A percentile compares a stretch with the other conserved stretches of the same genome.
Evolutionary conservation across 2,329 filamentous ascomycete genomes (phyloP).

Genomic region (Colletotrichum chlorophyti): DNA sequence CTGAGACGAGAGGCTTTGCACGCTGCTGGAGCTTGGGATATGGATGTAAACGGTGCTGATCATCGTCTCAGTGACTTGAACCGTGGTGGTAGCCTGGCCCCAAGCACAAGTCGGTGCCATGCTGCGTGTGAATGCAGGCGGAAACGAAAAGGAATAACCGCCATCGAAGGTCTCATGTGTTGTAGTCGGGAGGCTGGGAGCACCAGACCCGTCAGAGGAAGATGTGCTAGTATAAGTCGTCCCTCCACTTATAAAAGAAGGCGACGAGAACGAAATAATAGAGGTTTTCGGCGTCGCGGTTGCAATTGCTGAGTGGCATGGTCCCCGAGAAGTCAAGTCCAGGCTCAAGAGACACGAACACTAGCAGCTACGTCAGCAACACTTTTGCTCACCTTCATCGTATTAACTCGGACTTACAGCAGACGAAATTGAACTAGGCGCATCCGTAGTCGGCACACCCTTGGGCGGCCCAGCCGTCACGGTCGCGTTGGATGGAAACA

Average conservation of each 20-base stretch:
- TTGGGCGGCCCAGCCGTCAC: not conserved
- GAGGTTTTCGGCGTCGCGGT: not conserved
- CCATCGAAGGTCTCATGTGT: not conserved
- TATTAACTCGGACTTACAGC: slow-evolving; percentile 2
- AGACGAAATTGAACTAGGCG: not conserved
- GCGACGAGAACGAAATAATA: no score
- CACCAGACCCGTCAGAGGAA: not conserved
- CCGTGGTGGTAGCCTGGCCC: not conserved
- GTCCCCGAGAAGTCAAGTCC: not conserved
- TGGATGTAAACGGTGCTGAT: slow-evolving; percentile 5
- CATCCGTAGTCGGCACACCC: slow-evolving; percentile 11
- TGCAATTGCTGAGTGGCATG: not conserved
- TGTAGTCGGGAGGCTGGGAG: not conserved
- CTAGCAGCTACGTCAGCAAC: not conserved
- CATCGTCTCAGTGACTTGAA: slow-evolving; percentile 14
- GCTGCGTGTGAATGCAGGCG: not conserved
- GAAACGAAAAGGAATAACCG: slow-evolving; percentile 15
- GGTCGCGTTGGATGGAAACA: not conserved
- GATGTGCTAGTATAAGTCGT: not conserved
- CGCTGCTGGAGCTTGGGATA: not conserved
- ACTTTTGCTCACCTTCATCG: not conserved
- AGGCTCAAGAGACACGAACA: slow-evolving; percentile 21
- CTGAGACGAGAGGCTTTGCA: not conserved
- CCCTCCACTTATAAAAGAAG: not conserved
- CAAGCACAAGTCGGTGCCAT: not conserved